Conservation (phyloP, 768 basidiomycete genomes). For the Panaeolus cyanescens region DNA sequence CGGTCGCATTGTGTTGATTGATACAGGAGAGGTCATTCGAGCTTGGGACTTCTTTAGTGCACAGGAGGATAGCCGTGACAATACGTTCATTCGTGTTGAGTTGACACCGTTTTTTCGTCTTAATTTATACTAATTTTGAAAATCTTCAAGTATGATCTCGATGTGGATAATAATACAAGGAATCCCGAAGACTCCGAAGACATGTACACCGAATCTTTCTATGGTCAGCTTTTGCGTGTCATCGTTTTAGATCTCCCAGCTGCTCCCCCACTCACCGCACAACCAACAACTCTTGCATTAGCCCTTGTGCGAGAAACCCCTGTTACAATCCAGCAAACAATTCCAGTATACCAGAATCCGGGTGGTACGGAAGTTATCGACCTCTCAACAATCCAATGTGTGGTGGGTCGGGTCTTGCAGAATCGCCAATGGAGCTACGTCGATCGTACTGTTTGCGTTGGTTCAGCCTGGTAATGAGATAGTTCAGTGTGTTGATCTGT, state of each 20-base stretch:
- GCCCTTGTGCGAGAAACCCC: background rate
- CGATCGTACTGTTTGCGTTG: background rate
- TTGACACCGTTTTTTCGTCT: background rate
- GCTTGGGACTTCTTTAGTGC: background rate
- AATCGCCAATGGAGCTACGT: background rate
- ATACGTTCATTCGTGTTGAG: conserved; percentile 3
- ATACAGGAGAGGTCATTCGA: conserved; percentile 1
- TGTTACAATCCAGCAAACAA: background rate
- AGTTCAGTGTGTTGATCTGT: no score
- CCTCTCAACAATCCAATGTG: background rate
- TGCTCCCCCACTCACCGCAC: background rate
- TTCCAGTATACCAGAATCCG: background rate
- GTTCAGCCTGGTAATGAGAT: background rate
- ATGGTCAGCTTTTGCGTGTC: background rate
- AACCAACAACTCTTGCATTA: background rate
- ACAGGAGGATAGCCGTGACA: conserved; percentile 4
- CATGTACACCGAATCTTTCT: background rate
- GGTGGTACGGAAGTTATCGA: background rate
- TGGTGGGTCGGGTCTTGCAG: background rate
- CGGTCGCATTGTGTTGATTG: background rate
- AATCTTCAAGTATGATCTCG: background rate
- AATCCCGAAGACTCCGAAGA: background rate
- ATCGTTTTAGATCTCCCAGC: background rate
- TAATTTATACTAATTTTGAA: background rate
- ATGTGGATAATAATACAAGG: background rate